Base-by-base conservation (phyloP, 345 rosid species). In the Aegle marmelos region DNA sequence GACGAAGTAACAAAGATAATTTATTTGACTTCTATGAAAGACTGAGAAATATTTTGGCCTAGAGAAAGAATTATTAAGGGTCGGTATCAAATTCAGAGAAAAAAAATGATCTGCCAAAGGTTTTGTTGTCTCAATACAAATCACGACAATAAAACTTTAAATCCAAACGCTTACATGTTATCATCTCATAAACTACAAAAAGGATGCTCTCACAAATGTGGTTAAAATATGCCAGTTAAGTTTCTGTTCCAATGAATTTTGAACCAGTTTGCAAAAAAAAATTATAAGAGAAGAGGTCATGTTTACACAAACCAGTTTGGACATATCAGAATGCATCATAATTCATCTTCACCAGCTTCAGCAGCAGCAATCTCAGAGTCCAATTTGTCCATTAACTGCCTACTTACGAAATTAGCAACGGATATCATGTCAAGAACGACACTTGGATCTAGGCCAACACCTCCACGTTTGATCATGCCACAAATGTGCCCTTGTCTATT, bases 381-480 rank as follows among this genome's bases (percentile, higher is more conserved):
- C 81, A 96, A 79, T 83, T 79, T 89, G 83, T 79, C 88, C 56
- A 87, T 87, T 24, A 96, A 85, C 77, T 85, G 86, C 85, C 91
- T 88, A 30, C 90, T 86, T 39, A 87, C 83, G 82, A 90, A 89
- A 77, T 87, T 89, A 45, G 95, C 94, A 50, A 90, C 98, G 0
- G 95, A 94, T 74, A 94, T 86, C 98, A 94, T 94, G 83, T 92
- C 95, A 31, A 91, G 91, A 81, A 96, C 84, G 62, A 91, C 78
- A 21, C 95, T 96, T 1, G 93, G 97, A 81, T 94, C 98, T 39
- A 94, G 85, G 60, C 98, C 94, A 1, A 82, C 86, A 30, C 98
- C 94, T n/a, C 99, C 98, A 41, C 98, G 81, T 79, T 91, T 92
- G 48, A 85, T 86, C 80, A 91, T 81, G 24, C 98, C 99, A 65